Evolutionary conservation across 768 basidiomycete genomes (phyloP).

Genomic region (Boletus subcaerulescens): DNA sequence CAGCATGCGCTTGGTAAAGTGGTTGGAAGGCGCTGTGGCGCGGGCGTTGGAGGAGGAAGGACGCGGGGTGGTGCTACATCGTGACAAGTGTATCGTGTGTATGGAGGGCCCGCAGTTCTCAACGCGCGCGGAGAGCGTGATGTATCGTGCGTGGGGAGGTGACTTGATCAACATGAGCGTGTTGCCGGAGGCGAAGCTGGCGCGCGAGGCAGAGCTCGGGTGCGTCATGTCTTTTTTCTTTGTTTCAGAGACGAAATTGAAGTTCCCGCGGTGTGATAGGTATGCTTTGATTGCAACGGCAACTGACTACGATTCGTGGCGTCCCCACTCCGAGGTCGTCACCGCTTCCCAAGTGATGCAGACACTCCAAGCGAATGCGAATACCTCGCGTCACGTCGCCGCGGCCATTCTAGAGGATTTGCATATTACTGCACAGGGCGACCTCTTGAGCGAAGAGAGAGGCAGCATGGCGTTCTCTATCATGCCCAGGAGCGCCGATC

Average conservation of each 20-base stretch:
- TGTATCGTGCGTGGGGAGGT: constrained; percentile 92
- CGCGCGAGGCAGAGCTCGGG: constrained; percentile 93
- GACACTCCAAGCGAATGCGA: constrained; percentile 82
- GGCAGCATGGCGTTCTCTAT: constrained; percentile 87
- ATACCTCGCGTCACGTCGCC: constrained; percentile 77
- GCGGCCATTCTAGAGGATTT: constrained; percentile 68
- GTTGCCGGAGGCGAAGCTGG: constrained; percentile 95
- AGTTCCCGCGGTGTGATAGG: constrained; percentile 38
- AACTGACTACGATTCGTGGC: constrained; percentile 97
- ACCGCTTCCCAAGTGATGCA: constrained; percentile 91
- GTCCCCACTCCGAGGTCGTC: constrained; percentile 74
- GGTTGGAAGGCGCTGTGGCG: constrained; percentile 64
- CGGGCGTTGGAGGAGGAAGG: constrained; percentile 61
- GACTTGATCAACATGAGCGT: constrained; percentile 98
- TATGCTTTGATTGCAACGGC: constrained; percentile 89
- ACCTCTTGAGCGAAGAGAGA: constrained; percentile 62
- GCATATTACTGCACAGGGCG: constrained; percentile 53
- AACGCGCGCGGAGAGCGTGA: constrained; percentile 92
- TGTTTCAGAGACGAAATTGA: background rate
- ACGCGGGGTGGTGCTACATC: constrained; percentile 65
- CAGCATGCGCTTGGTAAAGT: constrained; percentile 55
- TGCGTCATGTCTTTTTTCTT: constrained; percentile 25
- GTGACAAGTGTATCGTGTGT: constrained; percentile 83
- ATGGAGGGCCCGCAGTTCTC: constrained; percentile 99
- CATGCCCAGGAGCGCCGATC: constrained; percentile 63